These are phyloP conservation scores for Anaeromyces robustus DNA, from an alignment of 192 early-diverging fungal genomes.

Conservation along the genomic window DNA sequence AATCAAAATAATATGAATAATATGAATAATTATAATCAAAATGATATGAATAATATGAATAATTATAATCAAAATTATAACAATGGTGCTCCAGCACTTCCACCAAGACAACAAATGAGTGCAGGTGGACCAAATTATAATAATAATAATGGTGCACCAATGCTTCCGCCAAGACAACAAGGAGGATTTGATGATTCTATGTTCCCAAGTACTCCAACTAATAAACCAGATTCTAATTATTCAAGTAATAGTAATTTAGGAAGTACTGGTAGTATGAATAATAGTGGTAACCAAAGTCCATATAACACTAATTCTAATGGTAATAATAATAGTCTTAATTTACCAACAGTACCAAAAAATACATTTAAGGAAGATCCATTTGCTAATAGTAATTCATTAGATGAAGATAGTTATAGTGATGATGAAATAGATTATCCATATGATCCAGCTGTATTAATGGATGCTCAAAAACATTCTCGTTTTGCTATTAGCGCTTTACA, in stretches of 20 bases:
- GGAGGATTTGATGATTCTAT: neutral
- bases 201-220: neutral
- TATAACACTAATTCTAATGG: neutral
- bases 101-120: too few relatives aligned
- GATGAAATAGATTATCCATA: conserved; percentile 1
- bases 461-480: conserved; percentile 73
- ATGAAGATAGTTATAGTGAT: neutral
- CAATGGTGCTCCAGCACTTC: too few relatives aligned
- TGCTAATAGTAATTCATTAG: neutral
- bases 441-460: conserved; percentile 22
- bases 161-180: neutral
- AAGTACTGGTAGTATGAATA: neutral
- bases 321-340: conserved; percentile 1
- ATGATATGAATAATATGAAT: too few relatives aligned
- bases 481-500: conserved; percentile 88
- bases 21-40: too few relatives aligned
- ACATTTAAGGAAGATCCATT: conserved; percentile 2
- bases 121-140: too few relatives aligned
- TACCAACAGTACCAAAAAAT: neutral
- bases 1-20: too few relatives aligned
- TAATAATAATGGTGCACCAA: neutral
- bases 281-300: neutral
- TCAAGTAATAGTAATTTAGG: neutral
- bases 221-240: neutral
- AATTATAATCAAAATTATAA: too few relatives aligned